Base-by-base conservation (phyloP, 179 eudicot species). In the Heliamphora pulchella region DNA sequence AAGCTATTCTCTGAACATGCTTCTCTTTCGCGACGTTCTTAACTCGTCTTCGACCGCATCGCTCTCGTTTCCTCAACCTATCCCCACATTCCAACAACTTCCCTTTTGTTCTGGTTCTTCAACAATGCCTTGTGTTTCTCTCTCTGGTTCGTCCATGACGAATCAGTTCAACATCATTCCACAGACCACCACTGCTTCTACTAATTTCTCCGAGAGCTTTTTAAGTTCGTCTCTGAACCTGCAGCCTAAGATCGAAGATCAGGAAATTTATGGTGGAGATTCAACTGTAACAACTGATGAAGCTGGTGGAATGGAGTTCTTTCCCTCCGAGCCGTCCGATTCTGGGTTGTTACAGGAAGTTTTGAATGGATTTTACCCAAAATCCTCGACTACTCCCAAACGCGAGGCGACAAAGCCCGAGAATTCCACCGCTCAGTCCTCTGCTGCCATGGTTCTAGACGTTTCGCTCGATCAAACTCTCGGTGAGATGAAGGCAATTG, bases 301-400 rank as follows among this genome's bases (percentile, higher is more conserved):
- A 1, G 9, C 39, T 41, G 74, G 74, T 47, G 79, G 78, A 15
- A 78, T 84, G 85, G 85, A 84, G 31, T 86, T 86, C 74, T 84
- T 82, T 14, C n/a, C 41, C 2, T 64, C 82, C 0, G 89, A 84
- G 79, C 79, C 50, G 51, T 75, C 87, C n/a, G 81, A 76, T 75
- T 86, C 89, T 4, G 89, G 89, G 4, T 48, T 86, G 20, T 55
- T 86, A 54, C 76, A 84, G 5, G 87, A 84, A 41, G 80, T 78
- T 20, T 10, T 86, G 1, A 70, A 65, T 41, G 87, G 89, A 17
- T 86, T 84, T 55, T 84, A 54, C 65, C 88, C 88, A 2, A 87
- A 84, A 54, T 81, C 84, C 31, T 6, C 31, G 31, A 31, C 31
- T 31, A 31, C 31, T 31, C 31, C 31, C 31, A 31, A 31, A 31